Percentiles rank a stretch among this genome's conserved stretches.
These are phyloP conservation scores for Cladophialophora immunda DNA, from an alignment of 2,329 filamentous ascomycete genomes.

Conservation along the genomic window DNA sequence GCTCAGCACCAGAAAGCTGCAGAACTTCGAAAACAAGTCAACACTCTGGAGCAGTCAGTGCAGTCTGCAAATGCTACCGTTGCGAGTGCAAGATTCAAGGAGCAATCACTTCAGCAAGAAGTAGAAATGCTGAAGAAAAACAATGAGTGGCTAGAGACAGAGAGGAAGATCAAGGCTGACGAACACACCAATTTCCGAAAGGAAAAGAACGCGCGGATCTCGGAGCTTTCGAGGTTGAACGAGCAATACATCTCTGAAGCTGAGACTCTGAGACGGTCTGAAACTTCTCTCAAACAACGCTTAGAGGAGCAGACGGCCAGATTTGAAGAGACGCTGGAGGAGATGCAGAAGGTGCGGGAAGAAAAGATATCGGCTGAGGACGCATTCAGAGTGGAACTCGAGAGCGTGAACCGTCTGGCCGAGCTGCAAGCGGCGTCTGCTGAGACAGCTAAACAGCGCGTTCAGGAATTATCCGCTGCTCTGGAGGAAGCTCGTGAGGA, in stretches of 20 bases:
- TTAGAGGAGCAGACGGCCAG: conserved; percentile 86
- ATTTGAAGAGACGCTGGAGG: conserved; percentile 81
- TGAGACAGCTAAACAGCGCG: conserved; percentile 66
- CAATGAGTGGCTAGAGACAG: conserved; percentile 90
- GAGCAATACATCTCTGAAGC: conserved; percentile 83
- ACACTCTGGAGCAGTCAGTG: conserved; percentile 80
- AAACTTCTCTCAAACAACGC: conserved; percentile 80
- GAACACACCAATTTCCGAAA: conserved; percentile 92
- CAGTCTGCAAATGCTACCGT: conserved; percentile 82
- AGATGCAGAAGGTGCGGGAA: conserved; percentile 86
- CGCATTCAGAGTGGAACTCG: conserved; percentile 84
- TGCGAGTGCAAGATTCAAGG: conserved; percentile 85
- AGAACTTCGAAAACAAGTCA: conserved; percentile 82
- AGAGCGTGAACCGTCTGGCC: conserved; percentile 80
- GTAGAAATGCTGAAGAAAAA: conserved; percentile 87
- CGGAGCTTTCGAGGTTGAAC: conserved; percentile 85
- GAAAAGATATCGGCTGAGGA: conserved; percentile 83
- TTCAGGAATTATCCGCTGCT: conserved; percentile 65
- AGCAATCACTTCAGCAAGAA: conserved; percentile 89
- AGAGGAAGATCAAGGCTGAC: conserved; percentile 86
- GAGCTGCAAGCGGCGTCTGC: conserved; percentile 72
- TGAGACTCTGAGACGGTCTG: conserved; percentile 79
- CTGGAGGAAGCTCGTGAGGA: conserved; percentile 69
- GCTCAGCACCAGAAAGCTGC: conserved; percentile 89
- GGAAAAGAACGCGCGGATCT: conserved; percentile 89